Conservation (phyloP, 805 yeast species). For the Starmera caribaea region DNA sequence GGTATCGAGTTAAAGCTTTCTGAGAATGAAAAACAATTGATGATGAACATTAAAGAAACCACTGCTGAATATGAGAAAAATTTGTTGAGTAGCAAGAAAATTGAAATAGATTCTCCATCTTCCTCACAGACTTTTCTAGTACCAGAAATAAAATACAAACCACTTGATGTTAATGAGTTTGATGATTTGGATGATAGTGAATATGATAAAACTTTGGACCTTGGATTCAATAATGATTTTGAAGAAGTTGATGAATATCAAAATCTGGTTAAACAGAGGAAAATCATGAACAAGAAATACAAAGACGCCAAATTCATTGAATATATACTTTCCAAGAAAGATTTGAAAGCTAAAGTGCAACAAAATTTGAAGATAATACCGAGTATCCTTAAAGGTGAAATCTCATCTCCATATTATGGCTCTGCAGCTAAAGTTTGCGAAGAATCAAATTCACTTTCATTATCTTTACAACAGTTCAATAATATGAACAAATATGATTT, state of each 20-base stretch:
- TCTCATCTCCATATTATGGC: conserved; percentile 38
- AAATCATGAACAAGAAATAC: conserved; percentile 11
- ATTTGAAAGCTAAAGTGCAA: conserved; percentile 20
- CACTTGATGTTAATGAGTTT: background rate
- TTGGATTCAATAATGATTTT: conserved; percentile 6
- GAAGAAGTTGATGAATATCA: conserved; percentile 11
- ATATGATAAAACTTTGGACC: conserved; percentile 1
- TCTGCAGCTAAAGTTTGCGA: conserved; percentile 34
- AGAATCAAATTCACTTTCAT: conserved; percentile 29
- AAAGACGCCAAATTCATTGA: conserved; percentile 16
- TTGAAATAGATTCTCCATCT: no score
- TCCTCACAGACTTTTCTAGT: no score
- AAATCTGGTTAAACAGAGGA: conserved; percentile 9
- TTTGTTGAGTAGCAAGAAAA: no score
- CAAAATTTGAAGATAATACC: conserved; percentile 26
- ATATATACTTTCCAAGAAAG: conserved; percentile 15
- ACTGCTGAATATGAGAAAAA: no score
- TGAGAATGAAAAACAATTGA: no score
- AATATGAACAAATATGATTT: conserved; percentile 35
- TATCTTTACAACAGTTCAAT: conserved; percentile 32
- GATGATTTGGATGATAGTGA: background rate
- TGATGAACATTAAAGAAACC: no score
- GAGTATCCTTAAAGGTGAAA: conserved; percentile 32
- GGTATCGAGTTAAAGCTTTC: no score
- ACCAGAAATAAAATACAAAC: no score